These are phyloP conservation scores for Tardiomyces blankii DNA, from an alignment of 1,139 yeast genomes.

Conservation along the genomic window DNA sequence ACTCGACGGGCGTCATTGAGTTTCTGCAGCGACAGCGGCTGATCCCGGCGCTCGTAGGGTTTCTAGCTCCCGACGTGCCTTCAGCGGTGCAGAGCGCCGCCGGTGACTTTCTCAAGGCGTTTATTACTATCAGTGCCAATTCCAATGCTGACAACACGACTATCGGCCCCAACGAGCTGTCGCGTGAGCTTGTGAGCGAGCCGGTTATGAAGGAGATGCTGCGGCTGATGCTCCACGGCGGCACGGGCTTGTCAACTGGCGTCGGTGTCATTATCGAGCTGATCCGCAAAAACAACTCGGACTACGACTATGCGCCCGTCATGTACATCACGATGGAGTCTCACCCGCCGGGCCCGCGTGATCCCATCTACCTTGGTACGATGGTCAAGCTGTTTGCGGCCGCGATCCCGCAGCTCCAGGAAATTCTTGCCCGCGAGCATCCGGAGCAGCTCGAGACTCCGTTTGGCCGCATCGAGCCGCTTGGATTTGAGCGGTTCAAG, in stretches of 20 bases:
- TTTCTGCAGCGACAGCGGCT: conserved; percentile 53
- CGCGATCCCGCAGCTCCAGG: conserved; percentile 60
- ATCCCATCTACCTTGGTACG: conserved; percentile 88
- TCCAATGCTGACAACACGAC: conserved; percentile 74
- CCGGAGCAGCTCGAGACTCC: conserved; percentile 46
- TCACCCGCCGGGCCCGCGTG: conserved; percentile 92
- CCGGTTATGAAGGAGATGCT: conserved; percentile 57
- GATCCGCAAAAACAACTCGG: conserved; percentile 90
- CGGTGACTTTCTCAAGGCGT: conserved; percentile 88
- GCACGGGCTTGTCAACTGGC: conserved; percentile 87
- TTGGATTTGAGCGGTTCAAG: conserved; percentile 92
- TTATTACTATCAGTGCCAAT: conserved; percentile 90
- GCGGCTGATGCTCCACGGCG: conserved; percentile 80
- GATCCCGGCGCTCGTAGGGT: conserved; percentile 46
- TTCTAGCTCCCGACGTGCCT: conserved; percentile 44
- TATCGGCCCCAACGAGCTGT: conserved; percentile 92
- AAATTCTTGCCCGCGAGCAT: conserved; percentile 34
- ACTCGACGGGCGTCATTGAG: conserved; percentile 67
- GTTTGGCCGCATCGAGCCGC: conserved; percentile 68
- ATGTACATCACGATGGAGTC: conserved; percentile 77
- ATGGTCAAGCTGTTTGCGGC: conserved; percentile 70
- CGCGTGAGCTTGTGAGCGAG: conserved; percentile 77
- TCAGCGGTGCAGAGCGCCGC: conserved; percentile 83
- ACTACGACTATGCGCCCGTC: conserved; percentile 85
- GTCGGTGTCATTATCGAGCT: conserved; percentile 94